These are phyloP conservation scores for Blastobotrys proliferans DNA, from an alignment of 1,139 yeast species.

Conservation along the genomic window DNA sequence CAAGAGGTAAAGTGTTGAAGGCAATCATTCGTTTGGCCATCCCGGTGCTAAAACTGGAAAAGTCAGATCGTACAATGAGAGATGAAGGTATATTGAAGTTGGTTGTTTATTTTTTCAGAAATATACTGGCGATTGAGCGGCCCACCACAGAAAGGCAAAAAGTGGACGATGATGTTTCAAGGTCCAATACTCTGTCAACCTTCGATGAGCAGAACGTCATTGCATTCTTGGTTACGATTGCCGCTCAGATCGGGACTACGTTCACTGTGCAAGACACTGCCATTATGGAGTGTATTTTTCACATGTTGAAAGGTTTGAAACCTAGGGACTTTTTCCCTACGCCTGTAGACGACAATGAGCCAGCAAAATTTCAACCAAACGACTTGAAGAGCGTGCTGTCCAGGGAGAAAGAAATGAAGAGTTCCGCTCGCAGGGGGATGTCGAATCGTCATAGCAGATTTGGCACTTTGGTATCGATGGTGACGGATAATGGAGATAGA, in stretches of 20 bases:
- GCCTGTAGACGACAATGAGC: constrained; percentile 1
- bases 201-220: constrained; percentile 69
- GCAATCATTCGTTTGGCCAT: constrained; percentile 69
- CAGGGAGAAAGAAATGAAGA: constrained; percentile 54
- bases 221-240: constrained; percentile 61
- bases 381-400: constrained; percentile 50
- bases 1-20: constrained; percentile 58
- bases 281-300: constrained; percentile 66
- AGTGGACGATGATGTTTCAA: constrained; percentile 59
- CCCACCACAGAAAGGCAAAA: constrained; percentile 38
- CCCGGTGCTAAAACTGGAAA: constrained; percentile 50
- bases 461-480: constrained; percentile 77
- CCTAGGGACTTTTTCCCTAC: constrained; percentile 32
- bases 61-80: constrained; percentile 58
- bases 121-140: constrained; percentile 72
- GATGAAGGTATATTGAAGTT: constrained; percentile 73
- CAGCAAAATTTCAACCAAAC: constrained; percentile 1
- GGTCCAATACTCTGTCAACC: constrained; percentile 52
- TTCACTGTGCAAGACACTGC: constrained; percentile 63
- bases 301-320: constrained; percentile 55
- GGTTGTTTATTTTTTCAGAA: constrained; percentile 70
- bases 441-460: constrained; percentile 83
- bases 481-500: constrained; percentile 52
- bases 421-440: constrained; percentile 35
- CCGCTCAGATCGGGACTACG: constrained; percentile 60